phyloP scores from a whole-genome alignment of 257 asterid species.

The Solanum piurae region DNA sequence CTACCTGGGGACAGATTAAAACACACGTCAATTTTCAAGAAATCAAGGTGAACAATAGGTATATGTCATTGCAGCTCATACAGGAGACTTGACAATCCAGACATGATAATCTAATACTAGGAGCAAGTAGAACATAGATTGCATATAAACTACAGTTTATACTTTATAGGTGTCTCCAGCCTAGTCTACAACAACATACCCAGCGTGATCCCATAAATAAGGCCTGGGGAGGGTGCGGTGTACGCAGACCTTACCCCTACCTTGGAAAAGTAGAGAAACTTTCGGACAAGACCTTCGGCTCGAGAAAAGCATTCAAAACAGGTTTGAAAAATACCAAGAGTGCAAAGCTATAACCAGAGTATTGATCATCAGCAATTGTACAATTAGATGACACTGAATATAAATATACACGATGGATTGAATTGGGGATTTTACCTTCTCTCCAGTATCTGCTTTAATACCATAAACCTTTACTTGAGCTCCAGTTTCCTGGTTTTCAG shows the following conservation, averaged over 20 bases:
- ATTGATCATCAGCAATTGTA: neutral
- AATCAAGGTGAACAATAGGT: neutral
- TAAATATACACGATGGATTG: neutral
- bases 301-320: neutral
- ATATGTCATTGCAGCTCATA: neutral
- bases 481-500: constrained; percentile 80
- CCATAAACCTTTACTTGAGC: constrained; percentile 81
- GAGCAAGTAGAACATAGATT: neutral
- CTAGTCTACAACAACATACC: neutral
- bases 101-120: neutral
- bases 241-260: neutral
- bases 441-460: constrained; percentile 42
- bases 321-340: neutral
- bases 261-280: neutral
- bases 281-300: neutral
- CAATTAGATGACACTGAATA: neutral
- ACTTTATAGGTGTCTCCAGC: neutral
- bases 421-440: constrained; percentile 41
- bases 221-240: neutral
- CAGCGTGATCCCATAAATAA: neutral
- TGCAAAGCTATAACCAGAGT: neutral
- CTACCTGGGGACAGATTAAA: constrained; percentile 33
- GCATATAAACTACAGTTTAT: neutral
- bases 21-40: neutral
- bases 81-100: neutral